These are phyloP conservation scores for Cercospora citrullina DNA, from an alignment of 2,329 filamentous ascomycete species.

Conservation along the genomic window DNA sequence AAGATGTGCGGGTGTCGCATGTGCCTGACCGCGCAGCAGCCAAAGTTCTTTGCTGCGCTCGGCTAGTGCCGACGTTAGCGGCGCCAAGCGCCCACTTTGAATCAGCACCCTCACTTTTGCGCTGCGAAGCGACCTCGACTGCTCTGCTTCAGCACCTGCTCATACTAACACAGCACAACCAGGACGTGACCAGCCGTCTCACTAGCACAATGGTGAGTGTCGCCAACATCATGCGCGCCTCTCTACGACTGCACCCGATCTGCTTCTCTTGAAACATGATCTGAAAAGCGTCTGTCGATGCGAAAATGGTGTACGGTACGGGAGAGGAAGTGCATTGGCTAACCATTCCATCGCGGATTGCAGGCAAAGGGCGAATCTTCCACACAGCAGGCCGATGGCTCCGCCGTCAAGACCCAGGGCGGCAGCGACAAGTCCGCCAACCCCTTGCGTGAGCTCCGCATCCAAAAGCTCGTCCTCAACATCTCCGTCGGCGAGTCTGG, in stretches of 20 bases:
- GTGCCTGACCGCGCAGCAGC: conserved; percentile 4
- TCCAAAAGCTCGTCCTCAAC: conserved; percentile 99
- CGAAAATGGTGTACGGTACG: conserved; percentile 20
- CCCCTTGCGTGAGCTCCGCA: conserved; percentile 99
- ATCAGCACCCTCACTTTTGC: conserved; percentile 5
- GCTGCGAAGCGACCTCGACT: conserved; percentile 1
- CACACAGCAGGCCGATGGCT: conserved; percentile 37
- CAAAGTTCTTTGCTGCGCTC: conserved; percentile 10
- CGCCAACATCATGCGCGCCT: conserved; percentile 10
- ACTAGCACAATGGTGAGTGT: conserved; percentile 52
- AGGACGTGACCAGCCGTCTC: conserved; percentile 35
- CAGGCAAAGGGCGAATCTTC: conserved; percentile 36
- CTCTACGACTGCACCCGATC: conserved; percentile 19
- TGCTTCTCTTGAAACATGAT: conserved; percentile 10
- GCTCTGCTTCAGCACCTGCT: conserved; percentile 2
- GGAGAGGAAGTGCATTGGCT: conserved; percentile 19
- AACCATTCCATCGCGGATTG: conserved; percentile 13
- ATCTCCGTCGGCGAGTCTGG: conserved; percentile 99
- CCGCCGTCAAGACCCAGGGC: conserved; percentile 29
- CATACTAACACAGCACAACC: conserved; percentile 20
- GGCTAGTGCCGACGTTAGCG: conserved; percentile 1
- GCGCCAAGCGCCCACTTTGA: conserved; percentile 8
- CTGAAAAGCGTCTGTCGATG: conserved; percentile 15
- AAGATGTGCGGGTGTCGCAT: not conserved
- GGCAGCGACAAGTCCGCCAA: conserved; percentile 76